Evolutionary conservation across 2,329 filamentous ascomycete genomes (phyloP), one percentile per base, ranked within the genome.

Genomic region (Arachnopeziza araneosa): DNA sequence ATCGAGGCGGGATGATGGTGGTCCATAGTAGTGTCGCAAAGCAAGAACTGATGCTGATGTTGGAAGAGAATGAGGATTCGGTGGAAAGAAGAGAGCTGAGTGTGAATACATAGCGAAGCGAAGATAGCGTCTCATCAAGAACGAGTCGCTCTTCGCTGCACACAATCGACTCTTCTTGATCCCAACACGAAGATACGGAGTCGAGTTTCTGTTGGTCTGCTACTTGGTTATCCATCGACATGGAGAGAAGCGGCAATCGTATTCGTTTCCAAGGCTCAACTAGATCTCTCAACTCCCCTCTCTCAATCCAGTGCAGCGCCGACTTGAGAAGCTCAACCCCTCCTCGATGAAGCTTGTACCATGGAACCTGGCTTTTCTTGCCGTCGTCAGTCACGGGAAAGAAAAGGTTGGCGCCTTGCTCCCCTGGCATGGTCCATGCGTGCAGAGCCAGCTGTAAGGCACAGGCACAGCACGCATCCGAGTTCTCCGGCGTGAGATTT

Each of bases 401-500:
- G 70, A 48, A 78, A 21, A 63, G 30, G 26, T 57, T 49, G 26
- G 58, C 58, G 8, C 56, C 59, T 22, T 50, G 24, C 14, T 24
- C 44, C n/a, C 54, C 54, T 2, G 56, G 61, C 23, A 4, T 55
- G 1, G 64, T 53, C 53, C 63, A 71, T 24, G 72, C 67, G 57
- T 74, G 72, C 7, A 75, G 65, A 57, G 69, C 68, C 2, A 71
- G 58, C 1, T 68, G 49, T 1, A 65, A 57, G 1, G 70, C 64
- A 56, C 70, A 71, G 1, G 70, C 59, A 48, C 68, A 70, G 10
- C 60, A 58, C 1, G 66, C 58, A 19, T 65, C 55, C n/a, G 60
- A 66, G 52, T 68, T 65, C 65, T 74, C 61, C 72, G 72, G 14
- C 70, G 69, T 54, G 74, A 74, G 68, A 75, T 74, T 9, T 81